Percentiles rank a stretch among this genome's conserved stretches.
phyloP scores from a whole-genome alignment of 2,329 filamentous ascomycete species.

The Monilinia polystroma region DNA sequence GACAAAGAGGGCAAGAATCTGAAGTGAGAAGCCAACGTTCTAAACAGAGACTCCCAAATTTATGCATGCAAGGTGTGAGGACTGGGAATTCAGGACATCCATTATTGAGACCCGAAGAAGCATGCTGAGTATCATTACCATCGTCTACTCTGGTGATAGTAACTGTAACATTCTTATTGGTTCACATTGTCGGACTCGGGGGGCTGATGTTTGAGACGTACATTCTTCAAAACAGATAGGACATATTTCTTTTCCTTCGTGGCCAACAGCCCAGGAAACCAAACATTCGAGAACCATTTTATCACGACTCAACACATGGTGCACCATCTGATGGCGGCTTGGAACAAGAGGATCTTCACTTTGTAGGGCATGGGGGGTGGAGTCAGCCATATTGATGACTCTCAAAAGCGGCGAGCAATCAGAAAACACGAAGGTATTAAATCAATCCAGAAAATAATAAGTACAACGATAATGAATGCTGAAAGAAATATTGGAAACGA shows the following conservation, averaged over 20 bases:
- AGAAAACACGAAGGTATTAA: background rate
- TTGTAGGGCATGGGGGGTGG: background rate
- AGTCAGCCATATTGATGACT: background rate
- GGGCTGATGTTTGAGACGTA: background rate
- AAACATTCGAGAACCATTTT: background rate
- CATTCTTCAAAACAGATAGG: constrained; percentile 1
- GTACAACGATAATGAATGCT: background rate
- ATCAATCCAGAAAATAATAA: background rate
- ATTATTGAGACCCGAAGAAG: too few relatives aligned
- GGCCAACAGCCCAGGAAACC: background rate
- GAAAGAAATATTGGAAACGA: background rate
- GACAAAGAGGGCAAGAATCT: constrained; percentile 3
- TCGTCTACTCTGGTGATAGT: too few relatives aligned
- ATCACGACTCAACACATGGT: background rate
- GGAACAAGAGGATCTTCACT: background rate
- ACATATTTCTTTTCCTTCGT: background rate
- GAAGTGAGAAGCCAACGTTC: background rate
- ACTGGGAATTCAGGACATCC: background rate
- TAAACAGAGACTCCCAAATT: constrained; percentile 1
- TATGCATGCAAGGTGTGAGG: constrained; percentile 8
- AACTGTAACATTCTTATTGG: background rate
- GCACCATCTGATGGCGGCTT: background rate
- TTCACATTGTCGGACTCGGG: too few relatives aligned
- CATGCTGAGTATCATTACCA: background rate
- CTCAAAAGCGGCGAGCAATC: background rate